Base-by-base conservation (phyloP, 495 filamentous ascomycete species). In the Xanthoparmelia taractica region DNA sequence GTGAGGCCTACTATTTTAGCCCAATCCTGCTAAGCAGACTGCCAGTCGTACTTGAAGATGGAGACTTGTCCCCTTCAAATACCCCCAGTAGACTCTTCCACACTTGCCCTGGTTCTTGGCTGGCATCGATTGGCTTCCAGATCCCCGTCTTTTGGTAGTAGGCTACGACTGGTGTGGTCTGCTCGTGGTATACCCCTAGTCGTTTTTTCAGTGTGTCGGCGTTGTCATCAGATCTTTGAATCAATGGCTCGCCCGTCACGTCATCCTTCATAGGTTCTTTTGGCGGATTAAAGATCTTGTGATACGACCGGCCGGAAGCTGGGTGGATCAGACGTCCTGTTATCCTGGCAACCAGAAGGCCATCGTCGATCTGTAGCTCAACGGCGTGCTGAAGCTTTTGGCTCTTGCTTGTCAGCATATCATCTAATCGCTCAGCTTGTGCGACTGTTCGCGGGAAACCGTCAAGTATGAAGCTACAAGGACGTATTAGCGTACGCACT, bases 241-340 rank as follows among this genome's bases (percentile, higher is more conserved):
- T 90, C 67, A 99, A 77, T 37, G 93, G 94, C 80, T 99, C 94
- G 72, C 94, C 95, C 20, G 95, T 97, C 63, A 97, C 73, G 72
- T 99, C 94, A 78, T 99, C 94, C 74, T 84, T 96, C 95, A 97
- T 97, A 63, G 82, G 61, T 64, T 83, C 76, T 83, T 96, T 95
- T 67, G 94, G 94, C n/a, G 94, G 95, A 84, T 96, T 97, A 86
- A 99, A 99, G 72, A 90, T 87, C 76, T 87, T 90, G 84, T 99
- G 94, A 81, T 99, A 99, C 61, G 89, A 90, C 69, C 94, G 91
- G 63, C 94, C 94, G 66, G 91, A 95, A 36, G 92, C 91, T 38
- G 92, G 93, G 82, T 99, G 95, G 69, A 99, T 78, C 61, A 99
- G 79, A 67, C 95, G 94, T 67, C 95, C 95, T 38, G 94, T 97